Evolutionary conservation across 176 grass and related monocot species (phyloP), one percentile per base, ranked within the genome.

Genomic region (Avena insularis): DNA sequence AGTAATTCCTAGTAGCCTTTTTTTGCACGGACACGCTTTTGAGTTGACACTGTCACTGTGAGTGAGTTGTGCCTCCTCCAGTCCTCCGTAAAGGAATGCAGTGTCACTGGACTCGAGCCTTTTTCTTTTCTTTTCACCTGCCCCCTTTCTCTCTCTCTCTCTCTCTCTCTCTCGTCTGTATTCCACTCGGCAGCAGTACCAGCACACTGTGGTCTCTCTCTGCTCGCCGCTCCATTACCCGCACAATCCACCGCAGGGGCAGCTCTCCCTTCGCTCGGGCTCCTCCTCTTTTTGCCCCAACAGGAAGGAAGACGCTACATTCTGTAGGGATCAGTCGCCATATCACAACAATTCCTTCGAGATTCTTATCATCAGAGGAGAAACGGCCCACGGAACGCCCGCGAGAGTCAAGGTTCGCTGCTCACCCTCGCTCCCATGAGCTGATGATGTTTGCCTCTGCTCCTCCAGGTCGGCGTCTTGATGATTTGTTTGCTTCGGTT

Each of bases 21-120:
- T 36, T 71, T 38, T 61, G 78, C 76, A 84, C 38, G 10, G 82
- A 4, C 76, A 33, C 82, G 29, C 83, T 82, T 83, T 86, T 13
- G 15, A 50, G 79, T 78, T 62, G 72, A 71, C 71, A 73, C 35
- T 78, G 66, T 15, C 83, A 31, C 10, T 11, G 88, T 20, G 88
- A 69, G 88, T 20, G 88, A 69, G 75, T 19, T 35, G 78, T 49
- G 72, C 47, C 27, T 71, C 47, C 20, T 71, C 29, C 71, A 71
- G 81, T 31, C 13, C 65, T 68, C 13, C 51, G 79, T 31, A 71
- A 81, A 77, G 50, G 78, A 70, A 23, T 62, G 72, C 88, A 25
- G 29, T 19, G 82, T 65, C 74, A 56, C 65, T 20, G 70, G 19
- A 50, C 56, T 9, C 63, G 2, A 35, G 47, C 6, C 9, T 63